phyloP scores from a whole-genome alignment of 768 basidiomycete species.

The Lyophyllum semitale region DNA sequence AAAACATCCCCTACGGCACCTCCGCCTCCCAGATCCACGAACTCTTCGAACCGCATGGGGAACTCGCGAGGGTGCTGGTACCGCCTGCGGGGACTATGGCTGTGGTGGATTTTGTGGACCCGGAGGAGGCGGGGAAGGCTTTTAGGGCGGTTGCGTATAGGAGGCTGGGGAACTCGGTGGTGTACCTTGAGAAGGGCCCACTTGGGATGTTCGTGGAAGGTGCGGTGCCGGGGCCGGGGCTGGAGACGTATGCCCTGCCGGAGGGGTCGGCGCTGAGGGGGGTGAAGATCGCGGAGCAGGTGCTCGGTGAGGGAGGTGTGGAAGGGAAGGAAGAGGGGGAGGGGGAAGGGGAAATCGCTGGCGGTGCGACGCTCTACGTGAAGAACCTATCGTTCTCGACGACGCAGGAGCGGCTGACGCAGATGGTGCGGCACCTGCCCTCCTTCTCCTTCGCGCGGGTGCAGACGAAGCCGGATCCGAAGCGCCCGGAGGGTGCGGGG shows the following conservation, averaged over 20 bases:
- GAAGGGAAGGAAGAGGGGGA: constrained; percentile 11
- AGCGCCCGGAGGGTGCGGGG: constrained; percentile 54
- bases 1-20: constrained; percentile 96
- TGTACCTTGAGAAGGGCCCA: constrained; percentile 94
- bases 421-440: constrained; percentile 73
- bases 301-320: constrained; percentile 20
- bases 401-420: constrained; percentile 67
- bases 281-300: constrained; percentile 48
- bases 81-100: constrained; percentile 84
- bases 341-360: constrained; percentile 44
- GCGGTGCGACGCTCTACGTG: constrained; percentile 86
- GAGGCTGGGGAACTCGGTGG: constrained; percentile 83
- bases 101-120: constrained; percentile 81
- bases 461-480: constrained; percentile 89
- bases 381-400: constrained; percentile 96
- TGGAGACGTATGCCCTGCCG: constrained; percentile 8
- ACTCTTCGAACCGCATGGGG: constrained; percentile 69
- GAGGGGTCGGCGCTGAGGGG: constrained; percentile 20
- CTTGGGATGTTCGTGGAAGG: constrained; percentile 74
- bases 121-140: constrained; percentile 70
- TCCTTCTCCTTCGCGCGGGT: constrained; percentile 86
- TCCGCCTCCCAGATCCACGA: too few species aligned
- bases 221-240: constrained; percentile 25
- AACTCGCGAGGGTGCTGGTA: constrained; percentile 61
- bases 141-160: constrained; percentile 86